These are phyloP conservation scores for Fusarium acutatum DNA, from an alignment of 2,329 filamentous ascomycete genomes.

Conservation along the genomic window DNA sequence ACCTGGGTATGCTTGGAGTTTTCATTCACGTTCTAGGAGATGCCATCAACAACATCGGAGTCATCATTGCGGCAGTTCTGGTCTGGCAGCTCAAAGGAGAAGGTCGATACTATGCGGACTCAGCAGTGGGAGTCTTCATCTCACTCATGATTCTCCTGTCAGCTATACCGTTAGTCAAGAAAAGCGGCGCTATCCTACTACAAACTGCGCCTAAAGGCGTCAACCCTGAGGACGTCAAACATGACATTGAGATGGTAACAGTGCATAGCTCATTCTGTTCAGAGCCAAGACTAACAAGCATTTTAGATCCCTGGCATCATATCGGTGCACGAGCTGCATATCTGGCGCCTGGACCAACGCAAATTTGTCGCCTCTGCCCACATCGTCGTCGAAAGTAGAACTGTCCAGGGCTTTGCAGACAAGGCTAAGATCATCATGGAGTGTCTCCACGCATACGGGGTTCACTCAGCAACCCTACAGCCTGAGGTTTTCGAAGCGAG, in stretches of 20 bases:
- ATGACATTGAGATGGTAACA: slow-evolving; percentile 71
- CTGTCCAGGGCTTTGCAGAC: slow-evolving; percentile 65
- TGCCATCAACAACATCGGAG: slow-evolving; percentile 78
- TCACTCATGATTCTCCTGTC: slow-evolving; percentile 76
- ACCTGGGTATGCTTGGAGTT: slow-evolving; percentile 77
- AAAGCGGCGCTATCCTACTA: slow-evolving; percentile 71
- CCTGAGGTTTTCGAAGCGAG: slow-evolving; percentile 58
- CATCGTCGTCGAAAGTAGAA: slow-evolving; percentile 67
- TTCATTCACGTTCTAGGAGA: slow-evolving; percentile 77
- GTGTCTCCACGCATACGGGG: slow-evolving; percentile 77
- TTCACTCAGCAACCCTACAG: slow-evolving; percentile 76
- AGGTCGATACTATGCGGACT: slow-evolving; percentile 75
- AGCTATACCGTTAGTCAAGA: slow-evolving; percentile 68
- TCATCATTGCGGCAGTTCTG: slow-evolving; percentile 73
- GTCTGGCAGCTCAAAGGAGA: slow-evolving; percentile 72
- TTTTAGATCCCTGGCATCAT: slow-evolving; percentile 71
- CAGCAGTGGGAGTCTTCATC: slow-evolving; percentile 73
- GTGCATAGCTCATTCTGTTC: not conserved
- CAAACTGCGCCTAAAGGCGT: slow-evolving; percentile 71
- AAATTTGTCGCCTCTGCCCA: slow-evolving; percentile 77
- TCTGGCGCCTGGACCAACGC: slow-evolving; percentile 77
- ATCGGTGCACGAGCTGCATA: slow-evolving; percentile 76
- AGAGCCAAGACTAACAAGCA: slow-evolving; percentile 22
- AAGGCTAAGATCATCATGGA: slow-evolving; percentile 70
- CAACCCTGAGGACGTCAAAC: slow-evolving; percentile 68